phyloP scores from a whole-genome alignment of 306 rosid species.

The Vachellia pachyceras region DNA sequence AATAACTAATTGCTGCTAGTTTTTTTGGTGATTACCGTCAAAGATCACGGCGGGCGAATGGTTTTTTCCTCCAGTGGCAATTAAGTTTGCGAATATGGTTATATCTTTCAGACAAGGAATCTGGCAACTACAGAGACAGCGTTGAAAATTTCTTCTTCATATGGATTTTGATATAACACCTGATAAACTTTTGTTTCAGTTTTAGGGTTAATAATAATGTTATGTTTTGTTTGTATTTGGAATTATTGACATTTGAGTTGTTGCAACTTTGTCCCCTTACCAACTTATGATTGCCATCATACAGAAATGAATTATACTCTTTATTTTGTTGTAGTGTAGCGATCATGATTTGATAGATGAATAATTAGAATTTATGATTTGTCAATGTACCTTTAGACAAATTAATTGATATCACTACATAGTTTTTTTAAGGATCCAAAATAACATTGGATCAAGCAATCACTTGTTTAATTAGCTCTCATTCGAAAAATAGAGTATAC shows the following conservation, averaged over 20 bases:
- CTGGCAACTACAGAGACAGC: background rate
- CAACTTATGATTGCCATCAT: constrained; percentile 2
- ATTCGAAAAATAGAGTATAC: background rate
- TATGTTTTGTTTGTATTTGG: constrained; percentile 20
- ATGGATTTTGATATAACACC: background rate
- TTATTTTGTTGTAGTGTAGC: background rate
- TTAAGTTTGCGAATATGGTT: background rate
- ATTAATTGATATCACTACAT: background rate
- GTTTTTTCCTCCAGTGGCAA: background rate
- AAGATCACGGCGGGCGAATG: background rate
- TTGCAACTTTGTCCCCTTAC: background rate
- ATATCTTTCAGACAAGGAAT: background rate
- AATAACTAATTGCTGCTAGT: background rate
- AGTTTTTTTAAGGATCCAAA: background rate
- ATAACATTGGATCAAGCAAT: too few relatives aligned
- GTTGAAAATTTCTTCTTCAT: constrained; percentile 17
- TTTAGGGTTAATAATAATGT: constrained; percentile 18
- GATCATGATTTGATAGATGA: background rate
- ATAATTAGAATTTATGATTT: background rate
- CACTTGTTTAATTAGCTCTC: background rate
- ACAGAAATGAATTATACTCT: background rate
- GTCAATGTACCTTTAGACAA: background rate
- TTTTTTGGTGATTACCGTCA: background rate
- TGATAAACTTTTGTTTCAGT: background rate
- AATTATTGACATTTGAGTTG: background rate